Percentiles rank a stretch among this genome's conserved stretches.
Conservation (phyloP, 257 asterid species). For the Solanum raphanifolium region DNA sequence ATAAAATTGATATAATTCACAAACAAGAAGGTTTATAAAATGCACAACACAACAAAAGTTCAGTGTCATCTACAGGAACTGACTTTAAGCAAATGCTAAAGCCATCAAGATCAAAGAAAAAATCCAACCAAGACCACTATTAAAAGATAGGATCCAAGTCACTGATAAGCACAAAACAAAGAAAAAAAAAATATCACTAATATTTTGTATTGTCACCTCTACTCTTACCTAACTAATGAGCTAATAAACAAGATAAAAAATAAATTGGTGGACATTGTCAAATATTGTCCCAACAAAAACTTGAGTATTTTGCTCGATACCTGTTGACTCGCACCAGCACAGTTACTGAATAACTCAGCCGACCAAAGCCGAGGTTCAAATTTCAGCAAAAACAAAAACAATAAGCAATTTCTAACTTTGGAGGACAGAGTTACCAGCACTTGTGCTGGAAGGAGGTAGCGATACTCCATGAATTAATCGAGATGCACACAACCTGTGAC, state of each 20-base stretch:
- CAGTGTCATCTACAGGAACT: background rate
- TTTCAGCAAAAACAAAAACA: background rate
- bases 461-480: background rate
- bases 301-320: background rate
- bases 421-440: background rate
- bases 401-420: background rate
- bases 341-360: background rate
- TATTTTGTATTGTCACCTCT: background rate
- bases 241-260: background rate
- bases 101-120: background rate
- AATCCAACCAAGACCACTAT: background rate
- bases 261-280: background rate
- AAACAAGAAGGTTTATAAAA: background rate
- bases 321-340: background rate
- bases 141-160: conserved; percentile 1
- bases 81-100: background rate
- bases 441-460: no score
- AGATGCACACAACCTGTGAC: background rate
- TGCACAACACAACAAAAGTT: background rate
- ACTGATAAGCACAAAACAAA: background rate
- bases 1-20: background rate
- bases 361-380: background rate
- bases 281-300: background rate
- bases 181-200: background rate
- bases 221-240: background rate